Evolutionary conservation across 495 filamentous ascomycete genomes (phyloP), one percentile per base, ranked within the genome.

Genomic region (Neurospora sp.): DNA sequence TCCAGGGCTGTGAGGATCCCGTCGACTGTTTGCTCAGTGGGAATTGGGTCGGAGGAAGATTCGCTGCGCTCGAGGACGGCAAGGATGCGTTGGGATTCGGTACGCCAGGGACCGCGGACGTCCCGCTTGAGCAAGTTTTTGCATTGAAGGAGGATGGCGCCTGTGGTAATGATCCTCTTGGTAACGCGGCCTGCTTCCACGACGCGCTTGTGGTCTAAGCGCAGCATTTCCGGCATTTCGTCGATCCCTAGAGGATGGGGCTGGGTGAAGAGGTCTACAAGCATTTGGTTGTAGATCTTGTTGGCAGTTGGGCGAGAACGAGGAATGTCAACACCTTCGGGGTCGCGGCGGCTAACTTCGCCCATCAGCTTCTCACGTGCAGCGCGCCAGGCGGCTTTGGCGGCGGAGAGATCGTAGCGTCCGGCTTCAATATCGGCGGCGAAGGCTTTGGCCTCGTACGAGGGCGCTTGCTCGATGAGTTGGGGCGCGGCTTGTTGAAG

Each of bases 51-150:
- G 4, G 76, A 75, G 27, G 78, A 74, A 3, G 53, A 65, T 18
- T 83, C 81, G 61, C 78, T 77, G 68, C 76, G 80, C 74, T 86
- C 83, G 5, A 87, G 81, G 0, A 89, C 83, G 12, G 81, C 77
- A 16, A 91, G 83, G 73, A 98, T 90, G 6, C 94, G 90, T 41
- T 89, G 87, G 1, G 94, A 93, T 77, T 98, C 94, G 10, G 86
- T 84, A 81, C 92, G 94, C 96, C 96, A 99, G 68, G 93, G 91
- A 3, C 88, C 89, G 39, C 96, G 90, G 22, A 94, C 92, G 80
- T 98, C 95, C 27, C 96, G 91, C 81, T 96, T 97, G 65, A 99
- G 89, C 12, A 98, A 85, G 78, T 97, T 98, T 85, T 99, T 99
- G 75, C 92, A 93, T 1, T 96, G 96, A 40, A 98, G 81, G 8